Percentiles rank a stretch among this genome's conserved stretches.
These are phyloP conservation scores for Starmera quercuum DNA, from an alignment of 805 yeast species.

Conservation along the genomic window DNA sequence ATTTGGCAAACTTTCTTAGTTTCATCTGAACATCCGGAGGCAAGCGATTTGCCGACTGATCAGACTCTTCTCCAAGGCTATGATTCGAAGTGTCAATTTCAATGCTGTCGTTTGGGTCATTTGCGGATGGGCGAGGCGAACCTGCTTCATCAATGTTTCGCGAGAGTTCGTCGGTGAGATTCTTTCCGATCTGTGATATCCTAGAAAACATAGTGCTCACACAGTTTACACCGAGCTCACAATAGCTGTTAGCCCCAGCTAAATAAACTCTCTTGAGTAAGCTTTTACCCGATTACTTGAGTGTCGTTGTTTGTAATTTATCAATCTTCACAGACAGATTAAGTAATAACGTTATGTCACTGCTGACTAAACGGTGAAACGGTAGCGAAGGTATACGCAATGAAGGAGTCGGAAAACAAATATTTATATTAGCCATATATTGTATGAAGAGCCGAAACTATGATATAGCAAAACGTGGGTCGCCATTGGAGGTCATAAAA, in stretches of 20 bases:
- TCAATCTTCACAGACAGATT: too few species aligned
- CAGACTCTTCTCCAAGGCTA: conserved; percentile 5
- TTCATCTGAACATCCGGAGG: conserved; percentile 54
- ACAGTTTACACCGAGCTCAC: too few species aligned
- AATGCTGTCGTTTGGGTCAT: neutral
- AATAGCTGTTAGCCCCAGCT: too few species aligned
- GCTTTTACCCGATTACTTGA: too few species aligned
- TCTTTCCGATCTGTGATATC: conserved; percentile 55
- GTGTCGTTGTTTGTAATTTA: too few species aligned
- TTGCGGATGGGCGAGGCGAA: conserved; percentile 3
- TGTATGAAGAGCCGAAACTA: too few species aligned
- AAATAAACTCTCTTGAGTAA: too few species aligned
- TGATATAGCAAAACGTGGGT: neutral
- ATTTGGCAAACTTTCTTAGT: conserved; percentile 70
- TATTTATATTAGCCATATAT: too few species aligned
- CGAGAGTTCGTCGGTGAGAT: conserved; percentile 53
- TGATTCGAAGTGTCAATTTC: conserved; percentile 1
- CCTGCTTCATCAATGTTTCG: conserved; percentile 28
- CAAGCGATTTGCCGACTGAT: conserved; percentile 19
- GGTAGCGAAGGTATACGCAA: too few species aligned
- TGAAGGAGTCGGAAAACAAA: too few species aligned
- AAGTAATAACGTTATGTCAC: too few species aligned
- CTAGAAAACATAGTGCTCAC: conserved; percentile 2
- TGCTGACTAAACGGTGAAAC: too few species aligned
- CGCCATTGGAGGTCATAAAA: neutral